Percentiles rank a stretch among this genome's conserved stretches.
Conservation (phyloP, 805 yeast species). For the Ascoidea rubescens region DNA sequence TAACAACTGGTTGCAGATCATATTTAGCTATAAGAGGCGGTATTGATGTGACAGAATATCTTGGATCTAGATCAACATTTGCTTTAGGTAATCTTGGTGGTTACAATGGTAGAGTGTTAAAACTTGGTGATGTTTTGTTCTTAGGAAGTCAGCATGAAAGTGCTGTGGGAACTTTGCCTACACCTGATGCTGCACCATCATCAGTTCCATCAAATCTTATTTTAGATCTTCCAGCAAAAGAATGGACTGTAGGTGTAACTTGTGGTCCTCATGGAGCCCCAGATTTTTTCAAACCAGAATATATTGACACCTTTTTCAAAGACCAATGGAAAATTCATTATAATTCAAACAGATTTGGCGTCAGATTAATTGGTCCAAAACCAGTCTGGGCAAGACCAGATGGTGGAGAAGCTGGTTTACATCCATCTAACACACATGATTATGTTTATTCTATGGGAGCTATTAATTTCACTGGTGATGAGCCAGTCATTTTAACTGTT, state of each 20-base stretch:
- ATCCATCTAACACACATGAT: slow-evolving; percentile 98
- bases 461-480: slow-evolving; percentile 96
- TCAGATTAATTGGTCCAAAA: slow-evolving; percentile 86
- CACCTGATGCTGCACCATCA: slow-evolving; percentile 52
- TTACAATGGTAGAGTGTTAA: slow-evolving; percentile 81
- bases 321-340: slow-evolving; percentile 90
- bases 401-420: slow-evolving; percentile 97
- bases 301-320: slow-evolving; percentile 60
- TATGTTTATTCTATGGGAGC: slow-evolving; percentile 92
- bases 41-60: slow-evolving; percentile 83
- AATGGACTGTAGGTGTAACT: slow-evolving; percentile 85
- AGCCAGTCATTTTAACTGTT: slow-evolving; percentile 91
- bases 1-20: slow-evolving; percentile 74
- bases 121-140: slow-evolving; percentile 84
- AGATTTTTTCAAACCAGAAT: slow-evolving; percentile 74
- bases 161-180: slow-evolving; percentile 54
- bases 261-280: slow-evolving; percentile 98
- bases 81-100: slow-evolving; percentile 68
- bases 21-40: slow-evolving; percentile 89
- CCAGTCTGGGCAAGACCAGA: slow-evolving; percentile 93
- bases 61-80: slow-evolving; percentile 94
- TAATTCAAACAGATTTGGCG: slow-evolving; percentile 95
- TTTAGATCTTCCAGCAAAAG: slow-evolving; percentile 37
- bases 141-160: slow-evolving; percentile 59
- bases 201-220: slow-evolving; percentile 21